A percentile compares a stretch with the other conserved stretches of the same genome.
These are phyloP conservation scores for Xylariaceae sp. DNA, from an alignment of 2,329 filamentous ascomycete species.

Conservation along the genomic window DNA sequence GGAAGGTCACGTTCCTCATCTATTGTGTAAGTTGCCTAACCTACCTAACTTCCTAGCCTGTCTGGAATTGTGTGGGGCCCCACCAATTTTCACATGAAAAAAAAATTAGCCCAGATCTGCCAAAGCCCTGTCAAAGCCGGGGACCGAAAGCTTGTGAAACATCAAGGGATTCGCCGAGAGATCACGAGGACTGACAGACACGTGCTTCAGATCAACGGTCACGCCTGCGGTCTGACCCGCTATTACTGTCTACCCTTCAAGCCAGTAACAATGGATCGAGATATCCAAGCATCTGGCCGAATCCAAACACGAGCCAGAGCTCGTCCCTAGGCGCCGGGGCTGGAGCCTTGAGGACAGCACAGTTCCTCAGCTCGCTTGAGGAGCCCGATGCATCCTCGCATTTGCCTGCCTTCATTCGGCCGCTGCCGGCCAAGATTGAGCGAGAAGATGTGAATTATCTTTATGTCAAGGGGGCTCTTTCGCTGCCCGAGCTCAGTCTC, in stretches of 20 bases:
- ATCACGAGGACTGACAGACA: conserved; percentile 24
- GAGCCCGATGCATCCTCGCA: conserved; percentile 52
- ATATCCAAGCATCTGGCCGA: conserved; percentile 39
- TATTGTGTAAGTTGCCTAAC: conserved; percentile 50
- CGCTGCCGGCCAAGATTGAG: conserved; percentile 75
- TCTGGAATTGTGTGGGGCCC: no score
- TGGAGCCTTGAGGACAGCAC: conserved; percentile 43
- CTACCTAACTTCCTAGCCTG: conserved; percentile 13
- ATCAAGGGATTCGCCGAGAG: conserved; percentile 16
- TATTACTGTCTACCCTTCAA: conserved; percentile 37
- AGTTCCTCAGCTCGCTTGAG: conserved; percentile 52
- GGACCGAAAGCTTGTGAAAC: conserved; percentile 16
- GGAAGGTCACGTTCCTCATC: conserved; percentile 51
- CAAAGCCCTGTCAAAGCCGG: no score
- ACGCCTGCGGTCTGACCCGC: conserved; percentile 35
- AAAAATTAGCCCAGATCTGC: conserved; percentile 8
- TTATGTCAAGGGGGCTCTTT: conserved; percentile 80
- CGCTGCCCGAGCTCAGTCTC: conserved; percentile 69
- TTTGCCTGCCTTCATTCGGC: conserved; percentile 72
- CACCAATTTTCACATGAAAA: conserved; percentile 33
- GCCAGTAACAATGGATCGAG: conserved; percentile 32
- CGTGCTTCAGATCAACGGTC: conserved; percentile 37
- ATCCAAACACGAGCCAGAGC: conserved; percentile 33
- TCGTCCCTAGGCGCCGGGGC: conserved; percentile 26
- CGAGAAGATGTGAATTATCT: conserved; percentile 84